phyloP scores from a whole-genome alignment of 306 rosid genomes.

The Fagus crenata region DNA sequence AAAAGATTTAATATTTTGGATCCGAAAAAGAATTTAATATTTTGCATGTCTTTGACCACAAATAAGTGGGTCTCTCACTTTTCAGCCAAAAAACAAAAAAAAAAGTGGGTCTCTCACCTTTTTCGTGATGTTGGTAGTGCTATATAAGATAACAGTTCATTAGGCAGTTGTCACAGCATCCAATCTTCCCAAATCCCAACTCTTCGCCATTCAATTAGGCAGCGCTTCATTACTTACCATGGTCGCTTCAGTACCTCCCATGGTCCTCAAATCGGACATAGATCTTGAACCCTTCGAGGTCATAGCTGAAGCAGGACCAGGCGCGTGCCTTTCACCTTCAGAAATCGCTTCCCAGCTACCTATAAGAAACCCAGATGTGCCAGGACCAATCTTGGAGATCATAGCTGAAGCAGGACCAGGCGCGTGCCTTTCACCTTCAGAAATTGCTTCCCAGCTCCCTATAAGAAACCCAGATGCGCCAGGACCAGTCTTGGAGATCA shows the following conservation, averaged over 20 bases:
- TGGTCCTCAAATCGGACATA: conserved; percentile 74
- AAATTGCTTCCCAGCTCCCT: conserved; percentile 65
- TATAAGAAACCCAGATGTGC: conserved; percentile 55
- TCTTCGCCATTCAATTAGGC: conserved; percentile 86
- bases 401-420: conserved; percentile 69
- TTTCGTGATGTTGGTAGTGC: no score
- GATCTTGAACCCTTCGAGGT: conserved; percentile 81
- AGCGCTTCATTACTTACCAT: no score
- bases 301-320: conserved; percentile 67
- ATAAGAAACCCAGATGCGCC: conserved; percentile 60
- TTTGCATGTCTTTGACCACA: no score
- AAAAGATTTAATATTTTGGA: no score
- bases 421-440: conserved; percentile 46
- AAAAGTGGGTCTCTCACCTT: no score
- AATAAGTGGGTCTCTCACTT: no score
- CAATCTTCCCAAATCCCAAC: no score
- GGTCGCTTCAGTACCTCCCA: conserved; percentile 82
- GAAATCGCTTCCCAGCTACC: conserved; percentile 70
- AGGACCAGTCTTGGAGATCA: conserved; percentile 74
- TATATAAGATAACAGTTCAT: no score
- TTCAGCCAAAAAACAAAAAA: no score
- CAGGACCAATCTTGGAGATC: conserved; percentile 74
- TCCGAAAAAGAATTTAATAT: no score
- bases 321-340: conserved; percentile 46
- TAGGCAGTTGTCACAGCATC: no score